Evolutionary conservation across 1,139 yeast species (phyloP).

Genomic region (Protomyces lactucae-debilis): DNA sequence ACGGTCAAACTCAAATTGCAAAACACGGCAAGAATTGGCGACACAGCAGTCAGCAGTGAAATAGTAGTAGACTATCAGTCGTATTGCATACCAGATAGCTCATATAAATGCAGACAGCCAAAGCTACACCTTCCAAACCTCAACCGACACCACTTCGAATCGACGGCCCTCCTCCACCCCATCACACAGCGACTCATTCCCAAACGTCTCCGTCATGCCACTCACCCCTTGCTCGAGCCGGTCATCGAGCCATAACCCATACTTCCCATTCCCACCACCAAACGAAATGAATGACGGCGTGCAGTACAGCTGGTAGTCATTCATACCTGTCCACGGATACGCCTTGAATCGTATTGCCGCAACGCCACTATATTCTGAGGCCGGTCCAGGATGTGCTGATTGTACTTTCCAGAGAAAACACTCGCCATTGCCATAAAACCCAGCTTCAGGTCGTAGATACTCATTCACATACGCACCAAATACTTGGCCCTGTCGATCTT

Average conservation of each 20-base stretch:
- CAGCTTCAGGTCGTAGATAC: constrained; percentile 58
- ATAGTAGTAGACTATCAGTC: no score
- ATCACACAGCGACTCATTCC: constrained; percentile 70
- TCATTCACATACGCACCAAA: constrained; percentile 88
- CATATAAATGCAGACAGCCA: not conserved
- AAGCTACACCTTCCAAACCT: constrained; percentile 65
- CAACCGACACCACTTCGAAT: constrained; percentile 71
- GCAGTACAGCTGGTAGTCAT: constrained; percentile 80
- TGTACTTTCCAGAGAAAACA: constrained; percentile 42
- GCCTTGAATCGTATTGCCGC: constrained; percentile 58
- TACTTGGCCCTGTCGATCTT: constrained; percentile 48
- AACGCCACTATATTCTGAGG: constrained; percentile 40
- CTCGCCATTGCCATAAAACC: constrained; percentile 91
- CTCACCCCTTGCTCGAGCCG: constrained; percentile 72
- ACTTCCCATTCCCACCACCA: constrained; percentile 91
- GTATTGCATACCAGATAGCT: not conserved
- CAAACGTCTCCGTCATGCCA: constrained; percentile 75
- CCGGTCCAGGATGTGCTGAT: not conserved
- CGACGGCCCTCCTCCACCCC: constrained; percentile 46
- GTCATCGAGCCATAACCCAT: constrained; percentile 84
- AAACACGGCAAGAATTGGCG: not conserved
- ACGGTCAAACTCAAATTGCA: not conserved
- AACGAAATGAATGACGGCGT: constrained; percentile 71
- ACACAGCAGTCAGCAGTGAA: no score
- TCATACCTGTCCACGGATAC: constrained; percentile 80